Percentiles rank a stretch among this genome's conserved stretches.
These are phyloP conservation scores for Anisodus tanguticus DNA, from an alignment of 257 asterid genomes.

Conservation along the genomic window DNA sequence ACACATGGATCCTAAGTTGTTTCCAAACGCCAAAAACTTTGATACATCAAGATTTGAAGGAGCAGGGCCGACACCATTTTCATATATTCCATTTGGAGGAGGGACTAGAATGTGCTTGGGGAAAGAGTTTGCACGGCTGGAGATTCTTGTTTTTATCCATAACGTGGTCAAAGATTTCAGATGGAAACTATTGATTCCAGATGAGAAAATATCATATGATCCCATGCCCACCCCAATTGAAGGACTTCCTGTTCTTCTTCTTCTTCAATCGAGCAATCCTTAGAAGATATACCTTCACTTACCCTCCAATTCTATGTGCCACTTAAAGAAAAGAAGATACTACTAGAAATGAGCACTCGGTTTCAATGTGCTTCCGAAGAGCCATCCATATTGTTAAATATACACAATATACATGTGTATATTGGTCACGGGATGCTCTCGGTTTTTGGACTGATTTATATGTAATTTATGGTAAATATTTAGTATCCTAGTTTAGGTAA, in stretches of 20 bases:
- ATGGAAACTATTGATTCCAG: conserved; percentile 51
- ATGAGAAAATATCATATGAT: conserved; percentile 55
- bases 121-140: conserved; percentile 67
- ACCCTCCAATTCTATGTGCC: background rate
- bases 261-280: conserved; percentile 40
- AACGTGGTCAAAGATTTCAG: conserved; percentile 45
- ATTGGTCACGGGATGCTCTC: too few species aligned
- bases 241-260: conserved; percentile 52
- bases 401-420: too few species aligned
- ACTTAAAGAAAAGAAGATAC: background rate
- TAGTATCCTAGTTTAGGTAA: too few species aligned
- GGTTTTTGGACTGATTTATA: too few species aligned
- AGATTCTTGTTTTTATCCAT: conserved; percentile 60
- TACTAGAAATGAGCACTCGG: background rate
- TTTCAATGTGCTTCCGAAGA: background rate
- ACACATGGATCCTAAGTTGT: conserved; percentile 46
- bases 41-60: conserved; percentile 37
- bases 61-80: conserved; percentile 29
- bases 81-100: conserved; percentile 38
- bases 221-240: conserved; percentile 60
- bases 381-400: too few species aligned
- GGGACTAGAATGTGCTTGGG: conserved; percentile 58
- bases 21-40: conserved; percentile 3
- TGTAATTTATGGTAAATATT: too few species aligned
- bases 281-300: background rate